phyloP scores from a whole-genome alignment of 345 rosid genomes.

The Raphanus sativus region DNA sequence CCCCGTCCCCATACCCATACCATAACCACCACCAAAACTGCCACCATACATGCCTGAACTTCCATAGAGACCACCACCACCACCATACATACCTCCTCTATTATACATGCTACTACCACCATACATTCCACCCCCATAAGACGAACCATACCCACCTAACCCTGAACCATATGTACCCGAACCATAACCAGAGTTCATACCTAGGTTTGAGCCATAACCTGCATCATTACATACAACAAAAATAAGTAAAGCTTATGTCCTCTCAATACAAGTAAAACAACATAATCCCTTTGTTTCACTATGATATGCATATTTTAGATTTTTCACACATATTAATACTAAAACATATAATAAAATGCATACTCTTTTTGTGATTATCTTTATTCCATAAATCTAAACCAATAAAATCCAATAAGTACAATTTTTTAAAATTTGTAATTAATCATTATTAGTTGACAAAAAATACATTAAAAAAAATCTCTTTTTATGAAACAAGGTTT shows the following conservation, averaged over 20 bases:
- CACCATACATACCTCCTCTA: constrained; percentile 74
- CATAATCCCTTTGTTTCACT: too few species aligned
- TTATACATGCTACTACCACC: constrained; percentile 75
- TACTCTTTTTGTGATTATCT: too few species aligned
- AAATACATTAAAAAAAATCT: too few species aligned
- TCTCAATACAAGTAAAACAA: too few species aligned
- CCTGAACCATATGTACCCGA: constrained; percentile 13
- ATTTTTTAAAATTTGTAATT: too few species aligned
- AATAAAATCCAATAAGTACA: too few species aligned
- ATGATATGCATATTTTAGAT: too few species aligned
- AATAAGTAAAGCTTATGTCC: neutral
- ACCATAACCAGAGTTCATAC: constrained; percentile 61
- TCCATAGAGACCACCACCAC: constrained; percentile 66
- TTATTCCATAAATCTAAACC: too few species aligned
- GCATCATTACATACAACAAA: constrained; percentile 32
- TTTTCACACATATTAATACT: too few species aligned
- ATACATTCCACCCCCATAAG: constrained; percentile 54
- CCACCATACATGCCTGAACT: constrained; percentile 52
- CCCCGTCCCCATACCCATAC: constrained; percentile 73
- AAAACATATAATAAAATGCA: too few species aligned
- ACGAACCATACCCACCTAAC: constrained; percentile 75
- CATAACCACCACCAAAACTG: constrained; percentile 83
- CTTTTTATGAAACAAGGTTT: too few species aligned
- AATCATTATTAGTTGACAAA: too few species aligned
- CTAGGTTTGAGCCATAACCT: constrained; percentile 71